These are phyloP conservation scores for Komagataea norvegica DNA, from an alignment of 1,139 yeast genomes.

Conservation along the genomic window DNA sequence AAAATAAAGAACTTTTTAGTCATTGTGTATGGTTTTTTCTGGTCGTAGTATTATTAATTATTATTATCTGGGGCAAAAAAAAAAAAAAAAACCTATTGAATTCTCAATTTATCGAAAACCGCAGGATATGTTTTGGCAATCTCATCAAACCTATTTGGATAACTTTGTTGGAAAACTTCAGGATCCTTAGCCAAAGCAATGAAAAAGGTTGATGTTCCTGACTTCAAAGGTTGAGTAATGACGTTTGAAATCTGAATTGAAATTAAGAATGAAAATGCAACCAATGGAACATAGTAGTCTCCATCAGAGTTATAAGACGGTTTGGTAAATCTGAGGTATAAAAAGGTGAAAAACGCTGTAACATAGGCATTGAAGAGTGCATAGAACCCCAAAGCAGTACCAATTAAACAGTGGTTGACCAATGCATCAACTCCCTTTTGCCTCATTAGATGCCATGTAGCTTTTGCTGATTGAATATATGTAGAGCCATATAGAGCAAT, in stretches of 20 bases:
- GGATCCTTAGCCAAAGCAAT: conserved; percentile 87
- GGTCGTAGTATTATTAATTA: neutral
- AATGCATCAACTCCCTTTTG: conserved; percentile 83
- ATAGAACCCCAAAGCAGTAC: conserved; percentile 69
- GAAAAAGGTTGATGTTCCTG: conserved; percentile 83
- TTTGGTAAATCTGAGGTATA: conserved; percentile 66
- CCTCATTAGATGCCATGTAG: conserved; percentile 74
- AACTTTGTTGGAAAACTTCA: conserved; percentile 70
- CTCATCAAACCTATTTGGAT: conserved; percentile 71
- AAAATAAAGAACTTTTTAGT: too few species aligned
- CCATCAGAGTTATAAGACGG: conserved; percentile 70
- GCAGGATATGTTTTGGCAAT: conserved; percentile 72
- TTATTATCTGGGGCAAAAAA: too few species aligned
- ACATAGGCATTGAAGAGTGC: conserved; percentile 66
- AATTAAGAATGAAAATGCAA: conserved; percentile 74
- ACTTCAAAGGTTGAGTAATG: conserved; percentile 66
- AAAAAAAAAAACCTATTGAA: too few species aligned
- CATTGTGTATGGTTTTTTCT: too few species aligned
- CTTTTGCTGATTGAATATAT: conserved; percentile 71
- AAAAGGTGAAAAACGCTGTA: conserved; percentile 62
- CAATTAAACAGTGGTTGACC: conserved; percentile 78
- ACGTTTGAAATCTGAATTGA: conserved; percentile 74
- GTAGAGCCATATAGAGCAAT: conserved; percentile 83
- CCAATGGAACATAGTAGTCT: conserved; percentile 66
- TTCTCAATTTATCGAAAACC: conserved; percentile 52